phyloP scores from a whole-genome alignment of 2,329 filamentous ascomycete species.

The Stagonosporopsis rhizophila region DNA sequence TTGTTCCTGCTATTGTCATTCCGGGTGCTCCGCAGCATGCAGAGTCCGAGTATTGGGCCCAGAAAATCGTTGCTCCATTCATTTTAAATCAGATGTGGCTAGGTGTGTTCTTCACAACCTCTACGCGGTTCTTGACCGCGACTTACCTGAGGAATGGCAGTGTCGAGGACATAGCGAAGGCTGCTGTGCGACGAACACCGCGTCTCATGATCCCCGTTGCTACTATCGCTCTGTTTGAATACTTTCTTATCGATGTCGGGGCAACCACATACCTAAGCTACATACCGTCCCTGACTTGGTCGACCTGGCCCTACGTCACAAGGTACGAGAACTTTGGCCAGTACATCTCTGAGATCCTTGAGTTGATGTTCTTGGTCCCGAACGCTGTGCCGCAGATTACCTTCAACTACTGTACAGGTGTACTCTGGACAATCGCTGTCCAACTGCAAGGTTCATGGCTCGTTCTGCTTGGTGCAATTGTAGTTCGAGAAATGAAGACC shows the following conservation, averaged over 20 bases:
- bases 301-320: slow-evolving; percentile 56
- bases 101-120: slow-evolving; percentile 58
- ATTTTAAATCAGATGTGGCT: slow-evolving; percentile 58
- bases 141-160: slow-evolving; percentile 54
- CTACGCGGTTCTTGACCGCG: slow-evolving; percentile 55
- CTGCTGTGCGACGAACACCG: slow-evolving; percentile 53
- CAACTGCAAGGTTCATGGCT: slow-evolving; percentile 58
- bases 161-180: slow-evolving; percentile 53
- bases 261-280: slow-evolving; percentile 54
- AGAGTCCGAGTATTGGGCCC: slow-evolving; percentile 50
- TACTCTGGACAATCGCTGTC: slow-evolving; percentile 60
- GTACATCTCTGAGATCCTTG: slow-evolving; percentile 55
- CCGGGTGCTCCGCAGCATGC: slow-evolving; percentile 49
- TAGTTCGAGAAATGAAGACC: slow-evolving; percentile 55
- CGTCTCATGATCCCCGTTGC: slow-evolving; percentile 57
- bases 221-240: slow-evolving; percentile 54
- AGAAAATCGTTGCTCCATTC: slow-evolving; percentile 53
- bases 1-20: slow-evolving; percentile 51
- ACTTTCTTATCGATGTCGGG: slow-evolving; percentile 56
- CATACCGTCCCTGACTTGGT: slow-evolving; percentile 57
- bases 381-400: slow-evolving; percentile 58
- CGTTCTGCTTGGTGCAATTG: slow-evolving; percentile 52
- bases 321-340: slow-evolving; percentile 52
- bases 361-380: slow-evolving; percentile 57
- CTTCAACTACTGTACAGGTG: slow-evolving; percentile 58